These are phyloP conservation scores for Thecaphora thlaspeos DNA, from an alignment of 1,284 basidiomycete species.

Conservation along the genomic window DNA sequence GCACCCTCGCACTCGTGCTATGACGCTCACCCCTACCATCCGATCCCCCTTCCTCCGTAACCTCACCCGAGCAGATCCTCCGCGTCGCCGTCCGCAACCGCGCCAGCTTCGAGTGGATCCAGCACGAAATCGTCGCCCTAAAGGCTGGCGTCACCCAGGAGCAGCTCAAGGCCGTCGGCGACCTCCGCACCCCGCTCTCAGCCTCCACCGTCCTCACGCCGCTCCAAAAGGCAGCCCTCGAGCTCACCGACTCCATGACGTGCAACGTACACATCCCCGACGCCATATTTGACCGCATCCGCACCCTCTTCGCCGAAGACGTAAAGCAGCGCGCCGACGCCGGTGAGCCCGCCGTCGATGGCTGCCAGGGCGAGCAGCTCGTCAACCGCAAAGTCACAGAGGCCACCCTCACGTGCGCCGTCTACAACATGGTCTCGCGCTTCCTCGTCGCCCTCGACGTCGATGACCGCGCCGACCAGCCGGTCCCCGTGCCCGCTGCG, in stretches of 20 bases:
- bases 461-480: slow-evolving; percentile 55
- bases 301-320: slow-evolving; percentile 36
- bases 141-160: slow-evolving; percentile 58
- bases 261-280: slow-evolving; percentile 28
- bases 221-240: slow-evolving; percentile 53
- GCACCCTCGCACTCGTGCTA: background rate
- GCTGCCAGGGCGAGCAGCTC: slow-evolving; percentile 26
- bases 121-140: slow-evolving; percentile 57
- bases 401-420: slow-evolving; percentile 58
- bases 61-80: slow-evolving; percentile 51
- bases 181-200: slow-evolving; percentile 34
- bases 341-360: slow-evolving; percentile 44
- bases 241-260: slow-evolving; percentile 59
- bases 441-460: slow-evolving; percentile 60
- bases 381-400: slow-evolving; percentile 56
- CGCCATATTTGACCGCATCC: slow-evolving; percentile 24
- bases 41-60: background rate
- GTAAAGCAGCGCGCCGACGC: slow-evolving; percentile 48
- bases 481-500: slow-evolving; percentile 51
- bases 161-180: slow-evolving; percentile 58
- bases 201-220: slow-evolving; percentile 24
- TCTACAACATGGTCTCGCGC: slow-evolving; percentile 61
- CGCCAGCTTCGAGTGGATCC: slow-evolving; percentile 61
- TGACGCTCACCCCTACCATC: background rate
- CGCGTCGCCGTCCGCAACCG: slow-evolving; percentile 60